These are phyloP conservation scores for Thelonectria discophora DNA, from an alignment of 2,329 filamentous ascomycete species.

Conservation along the genomic window DNA sequence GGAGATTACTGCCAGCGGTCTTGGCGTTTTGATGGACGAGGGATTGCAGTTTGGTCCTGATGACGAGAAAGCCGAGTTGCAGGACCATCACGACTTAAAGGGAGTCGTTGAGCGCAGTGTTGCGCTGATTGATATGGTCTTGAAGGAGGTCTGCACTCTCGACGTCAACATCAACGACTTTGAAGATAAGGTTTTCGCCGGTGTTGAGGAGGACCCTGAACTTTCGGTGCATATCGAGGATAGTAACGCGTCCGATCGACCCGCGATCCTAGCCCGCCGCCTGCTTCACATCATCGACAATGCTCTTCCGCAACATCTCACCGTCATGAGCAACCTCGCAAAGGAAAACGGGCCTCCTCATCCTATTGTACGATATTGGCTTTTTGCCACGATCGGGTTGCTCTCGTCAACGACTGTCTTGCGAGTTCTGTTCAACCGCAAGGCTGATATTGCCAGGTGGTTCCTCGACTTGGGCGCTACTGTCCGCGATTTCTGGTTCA, in stretches of 20 bases:
- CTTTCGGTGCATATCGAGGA: conserved; percentile 63
- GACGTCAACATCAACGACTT: conserved; percentile 71
- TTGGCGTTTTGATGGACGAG: conserved; percentile 89
- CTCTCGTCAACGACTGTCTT: conserved; percentile 90
- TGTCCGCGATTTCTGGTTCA: conserved; percentile 88
- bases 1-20: conserved; percentile 82
- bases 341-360: conserved; percentile 78
- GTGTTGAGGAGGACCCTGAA: conserved; percentile 68
- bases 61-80: conserved; percentile 65
- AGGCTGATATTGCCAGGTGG: conserved; percentile 82
- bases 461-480: conserved; percentile 81
- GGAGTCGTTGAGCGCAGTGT: conserved; percentile 82
- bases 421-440: conserved; percentile 76
- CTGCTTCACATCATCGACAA: conserved; percentile 74
- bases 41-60: conserved; percentile 74
- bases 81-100: conserved; percentile 67
- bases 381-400: conserved; percentile 75
- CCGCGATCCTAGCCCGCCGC: conserved; percentile 70
- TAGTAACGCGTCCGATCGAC: conserved; percentile 56
- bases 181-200: conserved; percentile 71
- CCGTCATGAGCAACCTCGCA: conserved; percentile 64
- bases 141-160: conserved; percentile 73
- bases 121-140: conserved; percentile 84
- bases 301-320: conserved; percentile 73
- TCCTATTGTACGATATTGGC: conserved; percentile 84